Evolutionary conservation across 2,329 filamentous ascomycete genomes (phyloP), one percentile per base, ranked within the genome.

Genomic region (Trichoderma koningiopsis): DNA sequence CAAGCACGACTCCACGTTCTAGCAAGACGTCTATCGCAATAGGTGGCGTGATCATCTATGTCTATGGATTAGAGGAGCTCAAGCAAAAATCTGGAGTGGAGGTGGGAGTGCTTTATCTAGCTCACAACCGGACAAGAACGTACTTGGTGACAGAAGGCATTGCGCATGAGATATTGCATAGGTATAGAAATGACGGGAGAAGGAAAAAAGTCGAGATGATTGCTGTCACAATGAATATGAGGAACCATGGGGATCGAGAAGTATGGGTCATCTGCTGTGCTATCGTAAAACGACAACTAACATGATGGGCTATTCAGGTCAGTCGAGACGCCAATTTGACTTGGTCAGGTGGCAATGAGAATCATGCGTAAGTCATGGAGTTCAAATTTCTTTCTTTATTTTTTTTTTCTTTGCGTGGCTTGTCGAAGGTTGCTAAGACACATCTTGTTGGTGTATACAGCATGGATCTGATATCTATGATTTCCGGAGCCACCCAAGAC

Each of bases 141-240:
- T 64, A 64, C 40, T 29, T 64, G 19, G 61, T 64, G 3, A 64
- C 61, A 24, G 49, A 64, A 33, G 61, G 61, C 49, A 64, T 64
- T 53, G 49, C 61, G 10, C 61, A 64, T 56, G 61, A 64, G 24
- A 64, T 64, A 40, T 11, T 64, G 33, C 61, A 64, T 33, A 55
- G 61, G 29, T 64, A 64, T 56, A 55, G 61, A 31, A 56, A 52
- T 10, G 49, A 64, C 29, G 49, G 61, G 11, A 64, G 49, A 24
- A 55, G 29, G 19, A 64, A 55, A 3, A 64, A 33, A 33, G 24
- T 64, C 7, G 61, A 64, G 49, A 64, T 64, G 49, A 64, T 56
- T 43, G 61, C 61, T 4, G n/a, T 64, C 19, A 56, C 49, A 4
- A 64, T 64, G 49, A 55, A 64, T n/a, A 64, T 64, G 61, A 64